These are phyloP conservation scores for Torulaspora franciscae DNA, from an alignment of 805 yeast species.

Conservation along the genomic window DNA sequence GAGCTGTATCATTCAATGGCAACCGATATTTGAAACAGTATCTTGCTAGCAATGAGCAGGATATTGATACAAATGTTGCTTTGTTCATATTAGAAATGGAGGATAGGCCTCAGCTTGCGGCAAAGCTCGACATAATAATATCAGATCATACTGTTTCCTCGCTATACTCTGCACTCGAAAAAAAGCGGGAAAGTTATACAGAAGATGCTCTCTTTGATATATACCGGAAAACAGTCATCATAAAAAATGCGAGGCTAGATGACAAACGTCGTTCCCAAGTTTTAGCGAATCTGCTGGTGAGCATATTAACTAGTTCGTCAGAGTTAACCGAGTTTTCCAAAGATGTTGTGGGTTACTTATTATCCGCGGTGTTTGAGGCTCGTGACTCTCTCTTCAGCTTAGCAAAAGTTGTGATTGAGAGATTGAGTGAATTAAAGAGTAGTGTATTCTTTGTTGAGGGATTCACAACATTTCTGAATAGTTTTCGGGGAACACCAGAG, in stretches of 20 bases:
- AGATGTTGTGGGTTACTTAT: conserved; percentile 42
- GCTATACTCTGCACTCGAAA: conserved; percentile 9
- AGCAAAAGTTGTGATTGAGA: conserved; percentile 17
- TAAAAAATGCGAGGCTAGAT: conserved; percentile 33
- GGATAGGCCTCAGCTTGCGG: conserved; percentile 30
- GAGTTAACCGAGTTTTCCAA: conserved; percentile 30
- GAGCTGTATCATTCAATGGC: conserved; percentile 41
- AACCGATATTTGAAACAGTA: conserved; percentile 45
- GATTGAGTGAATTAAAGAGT: conserved; percentile 28
- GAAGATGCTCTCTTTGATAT: conserved; percentile 34
- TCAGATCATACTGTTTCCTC: conserved; percentile 23
- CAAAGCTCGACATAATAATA: conserved; percentile 33
- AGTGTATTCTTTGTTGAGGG: conserved; percentile 41
- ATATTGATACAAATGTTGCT: background rate
- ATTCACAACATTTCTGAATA: conserved; percentile 24
- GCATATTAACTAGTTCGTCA: conserved; percentile 2
- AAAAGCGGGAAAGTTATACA: conserved; percentile 2
- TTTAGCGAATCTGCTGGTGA: conserved; percentile 5
- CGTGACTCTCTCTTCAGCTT: conserved; percentile 18
- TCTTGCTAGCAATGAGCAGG: conserved; percentile 35
- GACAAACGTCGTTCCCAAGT: conserved; percentile 26
- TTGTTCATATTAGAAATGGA: conserved; percentile 41
- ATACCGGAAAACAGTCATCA: conserved; percentile 49
- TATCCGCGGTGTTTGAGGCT: conserved; percentile 33
- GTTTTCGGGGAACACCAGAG: background rate